Evolutionary conservation across 805 yeast species (phyloP).

Genomic region (Candida succiphila): DNA sequence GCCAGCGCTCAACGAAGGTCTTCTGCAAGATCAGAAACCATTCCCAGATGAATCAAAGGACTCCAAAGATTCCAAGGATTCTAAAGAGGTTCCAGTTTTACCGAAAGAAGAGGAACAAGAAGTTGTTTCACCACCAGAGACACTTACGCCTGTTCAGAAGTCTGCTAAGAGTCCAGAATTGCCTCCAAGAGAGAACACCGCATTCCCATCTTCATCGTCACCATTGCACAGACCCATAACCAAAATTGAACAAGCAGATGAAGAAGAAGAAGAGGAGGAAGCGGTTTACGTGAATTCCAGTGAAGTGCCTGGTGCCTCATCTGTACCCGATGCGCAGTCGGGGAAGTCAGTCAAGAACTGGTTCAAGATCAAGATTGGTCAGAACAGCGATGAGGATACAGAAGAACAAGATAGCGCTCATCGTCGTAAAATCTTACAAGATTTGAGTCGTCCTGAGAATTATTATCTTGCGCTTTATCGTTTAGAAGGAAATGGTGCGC

Average conservation of each 20-base stretch:
- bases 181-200: slow-evolving; percentile 21
- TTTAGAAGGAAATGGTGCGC: slow-evolving; percentile 41
- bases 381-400: slow-evolving; percentile 1
- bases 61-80: too few species aligned
- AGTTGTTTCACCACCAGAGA: too few species aligned
- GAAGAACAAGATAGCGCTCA: too few species aligned
- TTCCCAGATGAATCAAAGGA: too few species aligned
- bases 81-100: too few species aligned
- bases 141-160: too few species aligned
- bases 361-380: slow-evolving; percentile 20
- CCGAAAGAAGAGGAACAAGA: too few species aligned
- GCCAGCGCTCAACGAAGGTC: too few species aligned
- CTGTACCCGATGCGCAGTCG: slow-evolving; percentile 3
- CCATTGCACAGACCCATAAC: slow-evolving; percentile 2
- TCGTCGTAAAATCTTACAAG: slow-evolving; percentile 11
- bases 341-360: slow-evolving; percentile 11
- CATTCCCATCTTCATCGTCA: not conserved
- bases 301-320: slow-evolving; percentile 1
- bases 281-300: slow-evolving; percentile 1
- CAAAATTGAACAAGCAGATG: slow-evolving; percentile 1
- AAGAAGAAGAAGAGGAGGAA: slow-evolving; percentile 3
- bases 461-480: slow-evolving; percentile 55
- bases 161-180: slow-evolving; percentile 25
- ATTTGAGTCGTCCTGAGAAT: slow-evolving; percentile 25
- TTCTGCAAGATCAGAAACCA: too few species aligned